These are phyloP conservation scores for Gomphus sp. DNA, from an alignment of 1,284 basidiomycete genomes.

Conservation along the genomic window DNA sequence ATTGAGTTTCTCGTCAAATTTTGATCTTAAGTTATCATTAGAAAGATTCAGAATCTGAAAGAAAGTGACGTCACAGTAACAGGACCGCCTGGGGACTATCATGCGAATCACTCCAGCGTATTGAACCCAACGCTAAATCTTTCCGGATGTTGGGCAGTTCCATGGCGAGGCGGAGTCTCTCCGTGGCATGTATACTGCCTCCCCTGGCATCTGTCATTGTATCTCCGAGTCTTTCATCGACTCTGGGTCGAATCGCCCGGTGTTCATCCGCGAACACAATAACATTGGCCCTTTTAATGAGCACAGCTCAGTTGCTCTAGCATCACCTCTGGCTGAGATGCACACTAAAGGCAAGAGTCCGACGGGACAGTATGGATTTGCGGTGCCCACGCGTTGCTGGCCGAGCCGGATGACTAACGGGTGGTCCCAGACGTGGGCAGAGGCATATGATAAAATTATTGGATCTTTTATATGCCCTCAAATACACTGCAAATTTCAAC, in stretches of 20 bases:
- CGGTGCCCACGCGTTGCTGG: constrained; percentile 74
- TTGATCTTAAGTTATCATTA: too few relatives aligned
- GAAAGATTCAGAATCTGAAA: too few relatives aligned
- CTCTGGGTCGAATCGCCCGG: constrained; percentile 36
- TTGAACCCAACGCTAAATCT: constrained; percentile 43
- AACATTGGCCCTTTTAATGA: constrained; percentile 41
- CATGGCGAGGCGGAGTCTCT: constrained; percentile 62
- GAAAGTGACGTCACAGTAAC: too few relatives aligned
- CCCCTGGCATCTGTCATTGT: too few relatives aligned
- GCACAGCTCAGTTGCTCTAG: constrained; percentile 42
- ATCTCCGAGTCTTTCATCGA: too few relatives aligned
- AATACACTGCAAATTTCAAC: constrained; percentile 20
- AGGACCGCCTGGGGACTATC: neutral
- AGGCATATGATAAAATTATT: constrained; percentile 62
- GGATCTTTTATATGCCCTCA: constrained; percentile 51
- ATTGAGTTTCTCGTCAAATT: too few relatives aligned
- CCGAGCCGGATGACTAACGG: constrained; percentile 69
- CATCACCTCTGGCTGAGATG: constrained; percentile 57
- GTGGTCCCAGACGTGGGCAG: constrained; percentile 66
- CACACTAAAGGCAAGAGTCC: constrained; percentile 41
- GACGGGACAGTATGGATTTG: constrained; percentile 60
- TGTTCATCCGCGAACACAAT: constrained; percentile 71
- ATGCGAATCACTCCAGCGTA: constrained; percentile 1
- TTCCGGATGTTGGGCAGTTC: constrained; percentile 45
- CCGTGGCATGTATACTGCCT: too few relatives aligned